Evolutionary conservation across 805 yeast species (phyloP).

Genomic region (Candida nonsorbophila): DNA sequence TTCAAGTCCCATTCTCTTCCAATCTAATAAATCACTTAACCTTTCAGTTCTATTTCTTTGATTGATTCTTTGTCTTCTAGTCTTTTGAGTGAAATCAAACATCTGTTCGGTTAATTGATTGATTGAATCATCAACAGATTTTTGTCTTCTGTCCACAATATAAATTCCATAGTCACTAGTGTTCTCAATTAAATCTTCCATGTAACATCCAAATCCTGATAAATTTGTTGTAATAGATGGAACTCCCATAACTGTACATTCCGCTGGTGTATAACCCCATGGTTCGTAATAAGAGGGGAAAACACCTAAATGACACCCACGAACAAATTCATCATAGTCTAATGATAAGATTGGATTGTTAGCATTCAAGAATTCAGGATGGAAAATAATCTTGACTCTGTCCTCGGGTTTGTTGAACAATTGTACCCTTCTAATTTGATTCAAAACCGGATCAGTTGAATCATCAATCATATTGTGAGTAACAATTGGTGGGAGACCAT

Average conservation of each 20-base stretch:
- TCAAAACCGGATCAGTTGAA: slow-evolving; percentile 82
- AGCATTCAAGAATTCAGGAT: slow-evolving; percentile 93
- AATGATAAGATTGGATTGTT: slow-evolving; percentile 89
- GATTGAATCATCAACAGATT: slow-evolving; percentile 88
- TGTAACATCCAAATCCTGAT: slow-evolving; percentile 96
- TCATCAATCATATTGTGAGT: slow-evolving; percentile 97
- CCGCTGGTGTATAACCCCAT: slow-evolving; percentile 99
- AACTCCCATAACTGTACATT: slow-evolving; percentile 98
- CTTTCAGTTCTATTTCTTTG: slow-evolving; percentile 97
- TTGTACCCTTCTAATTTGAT: slow-evolving; percentile 87
- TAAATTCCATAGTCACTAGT: slow-evolving; percentile 95
- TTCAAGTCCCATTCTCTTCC: slow-evolving; percentile 98
- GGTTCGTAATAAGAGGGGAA: slow-evolving; percentile 99
- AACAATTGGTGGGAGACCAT: slow-evolving; percentile 87
- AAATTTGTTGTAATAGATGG: slow-evolving; percentile 95
- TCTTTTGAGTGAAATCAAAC: slow-evolving; percentile 83
- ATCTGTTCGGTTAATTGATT: slow-evolving; percentile 84
- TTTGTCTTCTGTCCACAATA: slow-evolving; percentile 90
- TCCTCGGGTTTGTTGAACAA: slow-evolving; percentile 86
- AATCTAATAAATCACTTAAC: slow-evolving; percentile 84
- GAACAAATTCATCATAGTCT: slow-evolving; percentile 95
- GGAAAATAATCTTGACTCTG: slow-evolving; percentile 92
- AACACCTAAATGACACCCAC: slow-evolving; percentile 97
- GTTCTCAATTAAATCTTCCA: slow-evolving; percentile 95
- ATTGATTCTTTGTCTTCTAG: slow-evolving; percentile 94